A percentile compares a stretch with the other conserved stretches of the same genome.
phyloP scores from a whole-genome alignment of 139 green algal genomes.

The Zygnema cylindricum region DNA sequence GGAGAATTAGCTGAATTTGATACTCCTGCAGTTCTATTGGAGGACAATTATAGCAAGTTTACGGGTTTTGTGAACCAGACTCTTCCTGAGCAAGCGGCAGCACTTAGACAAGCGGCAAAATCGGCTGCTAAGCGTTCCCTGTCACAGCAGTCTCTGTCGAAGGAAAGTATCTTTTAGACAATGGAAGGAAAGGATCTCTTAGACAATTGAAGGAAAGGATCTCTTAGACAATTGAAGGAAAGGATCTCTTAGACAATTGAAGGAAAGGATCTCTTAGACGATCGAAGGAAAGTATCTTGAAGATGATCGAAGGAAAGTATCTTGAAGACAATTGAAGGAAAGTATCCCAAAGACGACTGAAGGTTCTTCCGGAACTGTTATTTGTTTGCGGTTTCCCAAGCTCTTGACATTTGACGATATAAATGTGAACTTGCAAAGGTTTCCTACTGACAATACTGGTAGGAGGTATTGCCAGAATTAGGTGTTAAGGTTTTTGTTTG shows the following conservation, averaged over 20 bases:
- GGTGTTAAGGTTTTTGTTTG: too few species aligned
- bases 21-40: conserved; percentile 66
- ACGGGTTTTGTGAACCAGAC: conserved; percentile 50
- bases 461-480: too few species aligned
- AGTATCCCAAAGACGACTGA: too few species aligned
- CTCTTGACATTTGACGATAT: too few species aligned
- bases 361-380: too few species aligned
- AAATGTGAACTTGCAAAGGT: too few species aligned
- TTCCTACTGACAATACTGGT: too few species aligned
- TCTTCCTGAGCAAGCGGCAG: conserved; percentile 35
- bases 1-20: conserved; percentile 70
- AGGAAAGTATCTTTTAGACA: not conserved
- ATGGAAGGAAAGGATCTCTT: not conserved
- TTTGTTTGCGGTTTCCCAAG: too few species aligned
- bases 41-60: conserved; percentile 20
- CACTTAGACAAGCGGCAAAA: conserved; percentile 29
- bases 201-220: not conserved
- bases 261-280: too few species aligned
- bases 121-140: not conserved
- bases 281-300: not conserved
- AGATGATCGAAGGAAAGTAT: not conserved
- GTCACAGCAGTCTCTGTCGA: not conserved
- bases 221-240: too few species aligned
- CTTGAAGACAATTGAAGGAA: too few species aligned
- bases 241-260: too few species aligned